Conservation (phyloP, 495 filamentous ascomycete species). For the Aspergillus ellipticus region DNA sequence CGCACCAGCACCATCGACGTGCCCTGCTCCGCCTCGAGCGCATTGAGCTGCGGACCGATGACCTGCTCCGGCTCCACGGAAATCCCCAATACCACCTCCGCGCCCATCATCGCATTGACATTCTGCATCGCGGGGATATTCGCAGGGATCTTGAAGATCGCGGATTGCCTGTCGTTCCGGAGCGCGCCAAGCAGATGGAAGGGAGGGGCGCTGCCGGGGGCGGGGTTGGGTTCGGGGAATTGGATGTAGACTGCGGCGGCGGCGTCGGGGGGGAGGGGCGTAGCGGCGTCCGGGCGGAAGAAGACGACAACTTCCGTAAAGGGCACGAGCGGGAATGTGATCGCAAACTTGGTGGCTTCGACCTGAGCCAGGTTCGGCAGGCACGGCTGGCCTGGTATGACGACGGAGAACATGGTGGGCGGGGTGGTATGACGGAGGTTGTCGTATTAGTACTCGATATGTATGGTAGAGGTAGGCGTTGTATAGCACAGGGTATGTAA, state of each 20-base stretch:
- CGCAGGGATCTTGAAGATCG: slow-evolving; percentile 68
- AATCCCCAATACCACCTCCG: slow-evolving; percentile 69
- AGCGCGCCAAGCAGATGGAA: slow-evolving; percentile 86
- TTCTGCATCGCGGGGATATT: slow-evolving; percentile 28
- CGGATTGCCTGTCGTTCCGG: slow-evolving; percentile 80
- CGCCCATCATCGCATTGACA: slow-evolving; percentile 47
- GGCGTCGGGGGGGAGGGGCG: slow-evolving; percentile 65
- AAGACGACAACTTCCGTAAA: slow-evolving; percentile 88
- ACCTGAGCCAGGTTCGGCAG: slow-evolving; percentile 58
- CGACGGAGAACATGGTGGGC: slow-evolving; percentile 53
- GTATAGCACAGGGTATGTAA: not conserved
- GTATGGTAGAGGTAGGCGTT: too few species aligned
- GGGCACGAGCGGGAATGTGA: slow-evolving; percentile 54
- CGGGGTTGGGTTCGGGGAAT: slow-evolving; percentile 51
- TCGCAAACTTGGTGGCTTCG: slow-evolving; percentile 62
- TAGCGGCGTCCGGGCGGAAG: slow-evolving; percentile 65
- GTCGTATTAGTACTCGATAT: not conserved
- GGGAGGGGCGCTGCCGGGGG: slow-evolving; percentile 34
- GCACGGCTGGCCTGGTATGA: slow-evolving; percentile 55
- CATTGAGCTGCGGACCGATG: too few species aligned
- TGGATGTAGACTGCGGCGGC: slow-evolving; percentile 88
- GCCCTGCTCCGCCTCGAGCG: not conserved
- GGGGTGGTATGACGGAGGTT: not conserved
- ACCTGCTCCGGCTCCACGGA: slow-evolving; percentile 63
- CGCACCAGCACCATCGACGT: slow-evolving; percentile 27